phyloP scores from a whole-genome alignment of 2,329 filamentous ascomycete species.

The Cercospora sesami region DNA sequence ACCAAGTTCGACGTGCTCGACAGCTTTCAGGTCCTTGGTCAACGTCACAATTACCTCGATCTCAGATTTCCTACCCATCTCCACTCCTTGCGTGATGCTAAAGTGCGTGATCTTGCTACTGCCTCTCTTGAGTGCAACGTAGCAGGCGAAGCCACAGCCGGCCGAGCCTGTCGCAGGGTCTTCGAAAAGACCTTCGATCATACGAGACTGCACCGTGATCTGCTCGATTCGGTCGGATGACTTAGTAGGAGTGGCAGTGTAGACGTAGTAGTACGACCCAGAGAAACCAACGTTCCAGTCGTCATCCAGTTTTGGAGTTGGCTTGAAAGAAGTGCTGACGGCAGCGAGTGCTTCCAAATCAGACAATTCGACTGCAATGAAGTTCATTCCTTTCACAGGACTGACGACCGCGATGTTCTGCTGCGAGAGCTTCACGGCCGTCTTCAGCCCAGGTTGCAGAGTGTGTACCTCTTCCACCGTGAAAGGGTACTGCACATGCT shows the following conservation, averaged over 20 bases:
- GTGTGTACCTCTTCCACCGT: constrained; percentile 37
- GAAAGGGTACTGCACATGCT: constrained; percentile 51
- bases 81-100: constrained; percentile 52
- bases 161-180: constrained; percentile 55
- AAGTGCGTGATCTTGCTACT: constrained; percentile 36
- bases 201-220: constrained; percentile 56
- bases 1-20: constrained; percentile 47
- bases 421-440: background rate
- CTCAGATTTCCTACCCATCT: constrained; percentile 54
- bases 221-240: constrained; percentile 19
- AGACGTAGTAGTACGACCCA: constrained; percentile 61
- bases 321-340: constrained; percentile 41
- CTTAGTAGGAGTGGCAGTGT: constrained; percentile 33
- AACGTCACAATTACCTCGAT: constrained; percentile 50
- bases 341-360: constrained; percentile 59
- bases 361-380: constrained; percentile 64
- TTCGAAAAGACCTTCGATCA: constrained; percentile 56
- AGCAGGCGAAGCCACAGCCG: constrained; percentile 49
- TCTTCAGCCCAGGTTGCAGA: constrained; percentile 41
- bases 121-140: constrained; percentile 46
- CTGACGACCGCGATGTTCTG: constrained; percentile 40
- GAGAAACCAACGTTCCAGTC: constrained; percentile 58
- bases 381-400: constrained; percentile 72
- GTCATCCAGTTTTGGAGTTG: constrained; percentile 43
- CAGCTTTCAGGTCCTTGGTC: constrained; percentile 37